Conservation (phyloP, 2,329 filamentous ascomycete species). For the Thelonectria discophora region DNA sequence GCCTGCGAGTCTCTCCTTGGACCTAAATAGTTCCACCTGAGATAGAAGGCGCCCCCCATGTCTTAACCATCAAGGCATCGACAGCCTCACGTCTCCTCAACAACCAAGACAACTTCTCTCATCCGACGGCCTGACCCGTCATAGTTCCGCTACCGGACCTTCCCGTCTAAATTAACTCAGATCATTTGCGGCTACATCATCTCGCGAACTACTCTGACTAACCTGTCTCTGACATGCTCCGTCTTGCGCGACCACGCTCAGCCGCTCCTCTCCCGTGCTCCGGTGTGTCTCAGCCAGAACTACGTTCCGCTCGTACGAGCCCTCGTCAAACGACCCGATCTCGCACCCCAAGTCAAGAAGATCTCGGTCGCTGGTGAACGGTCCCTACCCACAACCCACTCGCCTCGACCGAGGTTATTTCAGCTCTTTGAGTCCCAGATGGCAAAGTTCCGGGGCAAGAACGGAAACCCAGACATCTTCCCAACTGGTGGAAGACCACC, state of each 20-base stretch:
- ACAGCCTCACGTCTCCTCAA: no score
- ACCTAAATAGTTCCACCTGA: no score
- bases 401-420: constrained; percentile 1
- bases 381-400: background rate
- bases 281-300: background rate
- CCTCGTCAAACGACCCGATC: constrained; percentile 7
- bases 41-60: no score
- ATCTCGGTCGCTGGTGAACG: background rate
- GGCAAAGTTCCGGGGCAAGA: background rate
- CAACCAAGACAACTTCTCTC: background rate
- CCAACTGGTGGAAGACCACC: background rate
- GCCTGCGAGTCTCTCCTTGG: no score
- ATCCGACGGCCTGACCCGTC: background rate
- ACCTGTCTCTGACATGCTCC: constrained; percentile 10
- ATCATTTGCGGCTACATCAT: constrained; percentile 4
- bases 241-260: constrained; percentile 1
- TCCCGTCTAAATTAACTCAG: constrained; percentile 5
- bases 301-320: background rate
- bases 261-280: background rate
- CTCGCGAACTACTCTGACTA: background rate
- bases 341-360: background rate
- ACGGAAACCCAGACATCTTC: constrained; percentile 7
- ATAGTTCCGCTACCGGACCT: constrained; percentile 10
- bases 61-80: no score
- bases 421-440: background rate